Evolutionary conservation across 106 monocot species (phyloP), one percentile per base, ranked within the genome.

Genomic region (Chionographis japonica): DNA sequence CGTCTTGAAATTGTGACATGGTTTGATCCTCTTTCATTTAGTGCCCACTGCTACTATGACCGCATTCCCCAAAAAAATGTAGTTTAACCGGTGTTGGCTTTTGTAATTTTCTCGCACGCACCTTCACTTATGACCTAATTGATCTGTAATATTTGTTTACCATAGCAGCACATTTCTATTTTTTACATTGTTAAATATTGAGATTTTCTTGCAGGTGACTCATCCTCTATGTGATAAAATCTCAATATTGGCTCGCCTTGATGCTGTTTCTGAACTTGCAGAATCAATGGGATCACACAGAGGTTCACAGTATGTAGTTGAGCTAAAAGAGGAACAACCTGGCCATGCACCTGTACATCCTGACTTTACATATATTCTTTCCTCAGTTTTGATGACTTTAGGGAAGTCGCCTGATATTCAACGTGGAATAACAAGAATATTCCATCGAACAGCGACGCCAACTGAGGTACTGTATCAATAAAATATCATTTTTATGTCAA

Each of bases 381-480:
- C 85, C 18, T 83, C 84, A 52, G 81, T 90, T 79, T 79, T 97
- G 65, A 81, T 46, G 35, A 77, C 71, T 68, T 66, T 92, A 52
- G 87, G 70, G 60, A 90, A 70, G 69, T 74, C 76, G 8, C 80
- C 83, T 70, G 97, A 97, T 79, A 50, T 97, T 74, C 89, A 97
- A 40, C 86, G 92, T 62, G 97, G 97, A 80, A 81, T 97, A 67
- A 80, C 92, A 60, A 89, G 92, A 82, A 90, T 97, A 68, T 89
- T 92, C 64, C 85, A 97, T 61, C 72, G 72, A 61, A 92, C 89
- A 72, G 83, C 89, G 52, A 90, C 80, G 61, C 51, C 89, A 63
- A 11, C 75, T 43, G 97, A 97, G 92, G 97, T 92, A 74, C 17
- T 70, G 7, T 42, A 27, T 56, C 63, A 11, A 58, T 54, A 39